A percentile compares a stretch with the other conserved stretches of the same genome.
Evolutionary conservation across 805 yeast genomes (phyloP).

Genomic region (Yamadazyma olivae): DNA sequence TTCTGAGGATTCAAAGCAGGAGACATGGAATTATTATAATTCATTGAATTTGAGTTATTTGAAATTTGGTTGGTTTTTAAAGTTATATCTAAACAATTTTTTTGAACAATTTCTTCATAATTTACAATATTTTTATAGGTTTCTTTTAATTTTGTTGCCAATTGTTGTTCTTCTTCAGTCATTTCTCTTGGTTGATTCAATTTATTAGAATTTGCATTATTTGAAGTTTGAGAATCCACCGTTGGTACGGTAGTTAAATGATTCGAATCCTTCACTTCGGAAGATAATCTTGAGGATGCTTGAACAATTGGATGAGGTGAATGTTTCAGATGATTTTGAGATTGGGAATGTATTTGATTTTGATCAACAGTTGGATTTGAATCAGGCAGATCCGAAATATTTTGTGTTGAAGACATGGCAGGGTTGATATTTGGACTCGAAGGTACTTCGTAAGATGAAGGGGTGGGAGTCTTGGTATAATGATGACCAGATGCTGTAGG

Average conservation of each 20-base stretch:
- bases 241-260: neutral
- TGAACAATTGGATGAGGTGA: constrained; percentile 4
- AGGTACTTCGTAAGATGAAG: constrained; percentile 40
- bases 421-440: constrained; percentile 32
- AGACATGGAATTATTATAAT: constrained; percentile 10
- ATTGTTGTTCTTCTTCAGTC: constrained; percentile 61
- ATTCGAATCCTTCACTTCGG: neutral
- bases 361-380: constrained; percentile 28
- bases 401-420: constrained; percentile 23
- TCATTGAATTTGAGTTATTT: constrained; percentile 7
- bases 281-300: constrained; percentile 1
- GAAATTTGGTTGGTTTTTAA: constrained; percentile 43
- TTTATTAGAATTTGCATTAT: neutral
- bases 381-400: constrained; percentile 40
- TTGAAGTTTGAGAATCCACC: neutral
- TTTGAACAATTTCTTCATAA: constrained; percentile 66
- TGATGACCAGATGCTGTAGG: constrained; percentile 12
- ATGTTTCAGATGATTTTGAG: too few relatives aligned
- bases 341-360: constrained; percentile 1
- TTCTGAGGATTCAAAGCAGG: constrained; percentile 11
- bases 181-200: constrained; percentile 23
- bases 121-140: constrained; percentile 68
- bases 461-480: constrained; percentile 36
- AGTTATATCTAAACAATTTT: constrained; percentile 61
- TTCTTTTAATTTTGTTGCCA: constrained; percentile 70